These are phyloP conservation scores for Blastocystis sp. DNA, from an alignment of 352 stramenopile genomes.

Conservation along the genomic window DNA sequence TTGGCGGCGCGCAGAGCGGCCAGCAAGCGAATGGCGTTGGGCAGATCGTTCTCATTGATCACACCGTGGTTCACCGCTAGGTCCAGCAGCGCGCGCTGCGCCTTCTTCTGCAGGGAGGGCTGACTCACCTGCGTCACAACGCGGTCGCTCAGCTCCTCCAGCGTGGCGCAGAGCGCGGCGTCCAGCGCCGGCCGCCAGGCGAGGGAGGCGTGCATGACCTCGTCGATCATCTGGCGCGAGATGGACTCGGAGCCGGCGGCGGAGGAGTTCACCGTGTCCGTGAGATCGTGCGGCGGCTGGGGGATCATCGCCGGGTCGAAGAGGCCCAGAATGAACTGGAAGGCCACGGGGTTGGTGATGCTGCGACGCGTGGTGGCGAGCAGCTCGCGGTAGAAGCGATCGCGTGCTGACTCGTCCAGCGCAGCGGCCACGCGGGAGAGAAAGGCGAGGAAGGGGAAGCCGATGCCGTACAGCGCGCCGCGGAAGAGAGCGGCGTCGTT, in stretches of 20 bases:
- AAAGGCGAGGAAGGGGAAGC: slow-evolving; percentile 15
- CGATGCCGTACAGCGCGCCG: slow-evolving; percentile 23
- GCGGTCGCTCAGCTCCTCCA: not conserved
- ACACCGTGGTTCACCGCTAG: not conserved
- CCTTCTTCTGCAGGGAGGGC: slow-evolving; percentile 14
- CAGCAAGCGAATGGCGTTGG: not conserved
- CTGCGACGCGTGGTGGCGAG: not conserved
- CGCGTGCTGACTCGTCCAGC: not conserved
- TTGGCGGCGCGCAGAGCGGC: not conserved
- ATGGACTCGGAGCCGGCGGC: not conserved
- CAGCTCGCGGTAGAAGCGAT: not conserved
- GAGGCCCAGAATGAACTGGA: slow-evolving; percentile 46
- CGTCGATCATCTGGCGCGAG: not conserved
- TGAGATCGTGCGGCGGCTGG: not conserved
- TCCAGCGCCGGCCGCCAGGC: not conserved
- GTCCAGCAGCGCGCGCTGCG: not conserved
- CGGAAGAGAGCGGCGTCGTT: slow-evolving; percentile 29
- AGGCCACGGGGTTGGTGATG: slow-evolving; percentile 24
- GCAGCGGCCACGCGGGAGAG: not conserved
- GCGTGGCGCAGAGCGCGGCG: not conserved
- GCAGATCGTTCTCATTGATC: not conserved
- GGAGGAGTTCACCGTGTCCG: slow-evolving; percentile 15
- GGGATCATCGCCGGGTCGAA: slow-evolving; percentile 28
- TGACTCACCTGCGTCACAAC: slow-evolving; percentile 27
- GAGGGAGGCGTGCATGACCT: not conserved